These are phyloP conservation scores for Aotearoamyces nothofagi DNA, from an alignment of 2,329 filamentous ascomycete species.

Conservation along the genomic window DNA sequence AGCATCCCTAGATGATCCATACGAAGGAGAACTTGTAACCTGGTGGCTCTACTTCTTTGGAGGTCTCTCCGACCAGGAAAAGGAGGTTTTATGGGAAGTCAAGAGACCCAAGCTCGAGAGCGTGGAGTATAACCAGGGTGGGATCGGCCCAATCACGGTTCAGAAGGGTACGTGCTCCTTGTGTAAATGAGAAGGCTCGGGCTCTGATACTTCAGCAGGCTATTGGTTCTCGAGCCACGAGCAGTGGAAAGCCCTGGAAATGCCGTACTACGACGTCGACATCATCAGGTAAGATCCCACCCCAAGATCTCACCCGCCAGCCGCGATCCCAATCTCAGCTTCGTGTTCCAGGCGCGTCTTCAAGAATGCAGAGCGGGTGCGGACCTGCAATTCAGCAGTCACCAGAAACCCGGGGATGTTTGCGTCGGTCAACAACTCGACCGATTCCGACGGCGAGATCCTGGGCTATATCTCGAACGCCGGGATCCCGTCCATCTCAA, in stretches of 20 bases:
- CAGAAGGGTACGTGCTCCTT: conserved; percentile 19
- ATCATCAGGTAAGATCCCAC: conserved; percentile 19
- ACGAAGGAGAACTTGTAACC: conserved; percentile 27
- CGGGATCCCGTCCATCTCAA: conserved; percentile 25
- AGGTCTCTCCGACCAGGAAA: conserved; percentile 18
- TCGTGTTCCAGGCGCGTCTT: conserved; percentile 20
- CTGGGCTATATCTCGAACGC: conserved; percentile 26
- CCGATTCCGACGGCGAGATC: conserved; percentile 22
- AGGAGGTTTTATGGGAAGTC: conserved; percentile 21
- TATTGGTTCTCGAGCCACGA: conserved; percentile 27
- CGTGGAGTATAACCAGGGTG: conserved; percentile 21
- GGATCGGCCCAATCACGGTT: conserved; percentile 25
- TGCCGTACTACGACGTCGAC: conserved; percentile 26
- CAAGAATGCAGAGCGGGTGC: conserved; percentile 24
- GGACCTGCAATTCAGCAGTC: conserved; percentile 26
- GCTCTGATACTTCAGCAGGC: conserved; percentile 10
- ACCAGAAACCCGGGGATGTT: conserved; percentile 24
- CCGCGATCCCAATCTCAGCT: too few relatives aligned
- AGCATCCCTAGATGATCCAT: conserved; percentile 24
- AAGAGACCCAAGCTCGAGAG: conserved; percentile 24
- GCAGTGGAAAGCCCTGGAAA: conserved; percentile 26
- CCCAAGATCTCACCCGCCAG: too few relatives aligned
- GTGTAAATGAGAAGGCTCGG: background rate
- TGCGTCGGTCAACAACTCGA: conserved; percentile 27
- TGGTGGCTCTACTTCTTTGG: conserved; percentile 26